A percentile compares a stretch with the other conserved stretches of the same genome.
phyloP scores from a whole-genome alignment of 1,139 yeast genomes.

The Debaryomyces coudertii region DNA sequence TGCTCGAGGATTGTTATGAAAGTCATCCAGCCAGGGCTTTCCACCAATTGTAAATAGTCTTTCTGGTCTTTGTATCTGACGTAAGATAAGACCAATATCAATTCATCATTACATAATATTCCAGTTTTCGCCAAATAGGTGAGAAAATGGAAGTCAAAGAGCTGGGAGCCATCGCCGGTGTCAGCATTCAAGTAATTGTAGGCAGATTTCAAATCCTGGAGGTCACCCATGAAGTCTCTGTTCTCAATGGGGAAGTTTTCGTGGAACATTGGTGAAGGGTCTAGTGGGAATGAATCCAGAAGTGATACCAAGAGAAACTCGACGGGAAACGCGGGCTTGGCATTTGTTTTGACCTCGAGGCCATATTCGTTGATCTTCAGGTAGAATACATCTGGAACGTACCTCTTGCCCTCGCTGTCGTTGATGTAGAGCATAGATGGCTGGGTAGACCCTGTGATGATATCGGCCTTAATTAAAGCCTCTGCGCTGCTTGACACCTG shows the following conservation, averaged over 20 bases:
- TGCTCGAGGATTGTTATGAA: slow-evolving; percentile 60
- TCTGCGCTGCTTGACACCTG: slow-evolving; percentile 91
- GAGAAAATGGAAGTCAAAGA: slow-evolving; percentile 75
- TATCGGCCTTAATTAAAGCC: slow-evolving; percentile 82
- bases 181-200: slow-evolving; percentile 49
- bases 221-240: slow-evolving; percentile 71
- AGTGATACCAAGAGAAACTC: slow-evolving; percentile 87
- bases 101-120: slow-evolving; percentile 56
- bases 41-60: slow-evolving; percentile 57
- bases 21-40: slow-evolving; percentile 78
- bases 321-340: slow-evolving; percentile 95
- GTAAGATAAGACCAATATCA: slow-evolving; percentile 46
- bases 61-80: slow-evolving; percentile 41
- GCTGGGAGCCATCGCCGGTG: slow-evolving; percentile 43
- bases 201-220: slow-evolving; percentile 60
- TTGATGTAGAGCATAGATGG: slow-evolving; percentile 87
- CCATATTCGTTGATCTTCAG: slow-evolving; percentile 87
- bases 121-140: slow-evolving; percentile 57
- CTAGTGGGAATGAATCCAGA: slow-evolving; percentile 88
- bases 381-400: slow-evolving; percentile 94
- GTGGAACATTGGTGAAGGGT: slow-evolving; percentile 54
- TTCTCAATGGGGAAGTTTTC: slow-evolving; percentile 73
- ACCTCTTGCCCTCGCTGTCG: slow-evolving; percentile 67
- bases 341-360: slow-evolving; percentile 81
- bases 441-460: slow-evolving; percentile 85